Evolutionary conservation across 1,284 basidiomycete species (phyloP), one percentile per base, ranked within the genome.

Genomic region (Sporisorium graminicola): DNA sequence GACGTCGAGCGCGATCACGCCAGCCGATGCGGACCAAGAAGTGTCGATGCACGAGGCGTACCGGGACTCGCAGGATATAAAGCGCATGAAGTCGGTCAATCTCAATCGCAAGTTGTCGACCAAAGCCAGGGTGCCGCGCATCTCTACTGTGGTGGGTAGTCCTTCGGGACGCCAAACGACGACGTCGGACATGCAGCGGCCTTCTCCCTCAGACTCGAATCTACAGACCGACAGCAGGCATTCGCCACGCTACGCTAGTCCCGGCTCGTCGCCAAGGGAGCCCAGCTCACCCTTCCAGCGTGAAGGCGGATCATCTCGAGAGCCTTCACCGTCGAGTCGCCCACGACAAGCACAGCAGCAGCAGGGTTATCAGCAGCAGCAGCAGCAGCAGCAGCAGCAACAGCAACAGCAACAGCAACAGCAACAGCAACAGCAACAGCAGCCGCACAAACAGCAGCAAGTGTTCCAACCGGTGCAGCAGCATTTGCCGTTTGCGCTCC

Each of bases 31-130:
- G 3, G 69, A 55, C 20, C 66, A 69, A 37, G 77, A 76, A 47
- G 55, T 79, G n/a, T 72, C 75, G 50, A 79, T 77, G 74, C 83
- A 86, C 65, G 87, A 87, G 53, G 81, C 92, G 2, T 95, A 95
- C 87, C 90, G 93, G 44, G 93, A 93, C 81, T 92, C 92, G 59
- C 90, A 88, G 78, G 95, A 98, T 80, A 93, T 97, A 85, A 94
- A 96, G 90, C 91, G 93, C 35, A 93, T 97, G 90, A 97, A 95
- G 87, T 88, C 89, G 16, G 93, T 94, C 47, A 83, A 83, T 49
- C 89, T 99, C 22, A 94, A 98, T 86, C 92, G 97, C 65, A 98
- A 98, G 86, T 88, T 95, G 55, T 96, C 95, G 42, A 94, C 93
- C 56, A 95, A 94, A 13, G 94, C 95, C 16, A 91, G 92, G 52